Base-by-base conservation (phyloP, 2,329 filamentous ascomycete genomes). In the Paramyrothecium sp. region DNA sequence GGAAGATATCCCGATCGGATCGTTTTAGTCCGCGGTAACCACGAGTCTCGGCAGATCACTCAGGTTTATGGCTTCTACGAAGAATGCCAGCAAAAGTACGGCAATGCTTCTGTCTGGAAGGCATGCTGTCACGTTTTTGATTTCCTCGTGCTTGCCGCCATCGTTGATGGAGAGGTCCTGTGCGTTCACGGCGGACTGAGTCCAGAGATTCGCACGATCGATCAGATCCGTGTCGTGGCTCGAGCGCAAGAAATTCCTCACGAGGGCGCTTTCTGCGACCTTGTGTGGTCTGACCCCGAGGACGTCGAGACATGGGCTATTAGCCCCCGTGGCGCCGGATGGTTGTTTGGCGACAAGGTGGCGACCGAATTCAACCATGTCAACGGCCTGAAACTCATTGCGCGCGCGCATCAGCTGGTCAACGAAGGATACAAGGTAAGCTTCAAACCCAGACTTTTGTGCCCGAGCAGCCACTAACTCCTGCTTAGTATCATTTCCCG, bases 121-220 rank as follows among this genome's bases (percentile, higher is more conserved):
- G 95, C 97, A 58, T 99, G 97, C 75, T 99, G 95, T 62, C 95
- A 99, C 73, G 97, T 99, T 77, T 99, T 99, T 73, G 95, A 99
- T 74, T 99, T 97, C 74, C 85, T 99, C 30, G 97, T 96, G 2
- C 83, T 99, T 21, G 95, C 92, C 56, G 96, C 97, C 60, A 96
- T 99, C 63, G 97, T 99, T 67, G 96, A 99, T 70, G 91, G 97
- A 68, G 92, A 97, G 71, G 96, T 99, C 60, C 96, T 99, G 69
- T 99, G 95, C 73, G 95, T 99, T 33, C 95, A 99, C 74, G 95
- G 95, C 67, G 95, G 91, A 41, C 80, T 95, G 41, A 93, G 90
- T 55, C 91, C 91, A 2, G 91, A 91, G 68, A 98, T 99, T 66
- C 91, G 97, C 72, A 97, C 92, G 20, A 97, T 99, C 69, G 95